These are phyloP conservation scores for Starmerella apicola DNA, from an alignment of 805 yeast species.

Conservation along the genomic window DNA sequence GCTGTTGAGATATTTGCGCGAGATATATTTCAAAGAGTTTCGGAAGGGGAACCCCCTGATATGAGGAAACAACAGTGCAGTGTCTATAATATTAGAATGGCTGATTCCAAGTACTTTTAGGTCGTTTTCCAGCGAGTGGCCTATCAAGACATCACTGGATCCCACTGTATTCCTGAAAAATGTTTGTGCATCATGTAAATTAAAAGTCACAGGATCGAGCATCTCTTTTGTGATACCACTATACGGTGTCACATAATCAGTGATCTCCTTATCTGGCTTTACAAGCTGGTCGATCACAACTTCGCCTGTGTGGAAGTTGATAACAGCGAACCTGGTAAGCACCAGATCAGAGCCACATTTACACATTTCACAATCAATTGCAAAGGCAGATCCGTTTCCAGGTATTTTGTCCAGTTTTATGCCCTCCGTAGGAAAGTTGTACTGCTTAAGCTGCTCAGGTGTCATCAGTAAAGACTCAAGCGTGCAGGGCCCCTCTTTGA, in stretches of 20 bases:
- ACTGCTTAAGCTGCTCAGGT: not conserved
- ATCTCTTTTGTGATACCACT: constrained; percentile 77
- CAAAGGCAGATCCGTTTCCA: constrained; percentile 37
- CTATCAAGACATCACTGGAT: constrained; percentile 55
- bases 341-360: constrained; percentile 47
- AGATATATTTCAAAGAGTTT: constrained; percentile 65
- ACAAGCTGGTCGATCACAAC: constrained; percentile 63
- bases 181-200: constrained; percentile 54
- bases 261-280: constrained; percentile 60
- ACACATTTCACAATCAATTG: constrained; percentile 94
- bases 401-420: constrained; percentile 3
- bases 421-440: constrained; percentile 13
- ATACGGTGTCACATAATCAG: constrained; percentile 68
- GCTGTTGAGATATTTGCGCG: constrained; percentile 41
- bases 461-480: constrained; percentile 33
- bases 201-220: constrained; percentile 49
- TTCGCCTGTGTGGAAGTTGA: constrained; percentile 37
- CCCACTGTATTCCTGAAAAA: constrained; percentile 39
- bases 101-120: constrained; percentile 53
- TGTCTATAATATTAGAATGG: constrained; percentile 71
- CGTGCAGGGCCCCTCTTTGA: too few species aligned
- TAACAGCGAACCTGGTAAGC: constrained; percentile 63
- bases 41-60: constrained; percentile 71
- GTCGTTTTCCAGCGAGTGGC: constrained; percentile 85
- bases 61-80: constrained; percentile 61